Conservation (phyloP, 345 rosid genomes). For the Salix exigua region DNA sequence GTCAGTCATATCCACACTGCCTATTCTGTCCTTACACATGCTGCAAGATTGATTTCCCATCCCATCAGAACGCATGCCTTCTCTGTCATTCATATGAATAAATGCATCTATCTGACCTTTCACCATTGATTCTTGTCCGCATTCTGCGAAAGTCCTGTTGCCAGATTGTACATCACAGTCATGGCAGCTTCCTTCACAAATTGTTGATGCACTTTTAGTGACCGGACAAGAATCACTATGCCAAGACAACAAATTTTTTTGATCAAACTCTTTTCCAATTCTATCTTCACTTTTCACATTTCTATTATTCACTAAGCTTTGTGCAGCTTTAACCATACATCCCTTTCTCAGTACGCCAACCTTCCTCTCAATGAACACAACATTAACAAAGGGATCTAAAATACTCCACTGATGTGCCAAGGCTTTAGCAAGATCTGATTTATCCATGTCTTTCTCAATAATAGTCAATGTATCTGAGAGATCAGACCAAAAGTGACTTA, state of each 20-base stretch:
- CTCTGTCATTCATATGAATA: constrained; percentile 19
- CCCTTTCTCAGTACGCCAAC: constrained; percentile 76
- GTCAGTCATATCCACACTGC: constrained; percentile 13
- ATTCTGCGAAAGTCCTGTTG: constrained; percentile 31
- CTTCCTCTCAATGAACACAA: constrained; percentile 66
- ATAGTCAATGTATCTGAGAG: constrained; percentile 45
- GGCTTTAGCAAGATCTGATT: constrained; percentile 30
- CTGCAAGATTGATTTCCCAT: constrained; percentile 17
- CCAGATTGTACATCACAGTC: constrained; percentile 38
- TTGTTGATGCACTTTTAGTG: constrained; percentile 41
- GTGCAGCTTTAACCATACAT: constrained; percentile 51
- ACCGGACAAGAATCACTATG: constrained; percentile 28
- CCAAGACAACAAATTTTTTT: constrained; percentile 15
- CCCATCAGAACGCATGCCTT: constrained; percentile 15
- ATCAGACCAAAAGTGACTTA: constrained; percentile 65
- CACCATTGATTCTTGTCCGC: constrained; percentile 11
- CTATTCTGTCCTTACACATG: constrained; percentile 14
- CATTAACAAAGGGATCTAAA: constrained; percentile 86
- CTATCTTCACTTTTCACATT: constrained; percentile 17
- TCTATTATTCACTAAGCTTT: constrained; percentile 33
- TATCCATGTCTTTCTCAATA: constrained; percentile 52
- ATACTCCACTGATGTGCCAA: constrained; percentile 66
- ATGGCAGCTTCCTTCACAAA: constrained; percentile 33
- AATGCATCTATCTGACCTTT: constrained; percentile 25
- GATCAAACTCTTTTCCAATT: constrained; percentile 15